Percentiles rank a stretch among this genome's conserved stretches.
These are phyloP conservation scores for Scorias spongiosa DNA, from an alignment of 2,329 filamentous ascomycete genomes.

Conservation along the genomic window DNA sequence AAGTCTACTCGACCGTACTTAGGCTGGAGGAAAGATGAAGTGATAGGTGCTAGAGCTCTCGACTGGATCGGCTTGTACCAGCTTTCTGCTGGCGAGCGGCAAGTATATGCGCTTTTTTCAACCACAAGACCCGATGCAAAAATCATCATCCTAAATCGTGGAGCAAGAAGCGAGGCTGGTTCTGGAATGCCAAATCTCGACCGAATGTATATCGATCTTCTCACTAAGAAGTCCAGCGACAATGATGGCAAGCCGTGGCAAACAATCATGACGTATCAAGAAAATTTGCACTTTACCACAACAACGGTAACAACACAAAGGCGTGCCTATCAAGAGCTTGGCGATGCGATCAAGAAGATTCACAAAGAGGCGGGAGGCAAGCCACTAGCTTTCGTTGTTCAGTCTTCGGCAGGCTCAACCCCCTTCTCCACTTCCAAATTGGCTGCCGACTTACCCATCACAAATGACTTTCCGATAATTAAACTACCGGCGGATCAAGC, in stretches of 20 bases:
- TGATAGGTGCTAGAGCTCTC: conserved; percentile 40
- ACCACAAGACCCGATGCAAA: conserved; percentile 66
- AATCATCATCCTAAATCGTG: conserved; percentile 71
- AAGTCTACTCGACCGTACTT: conserved; percentile 61
- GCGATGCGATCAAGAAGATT: conserved; percentile 80
- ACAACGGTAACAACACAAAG: conserved; percentile 78
- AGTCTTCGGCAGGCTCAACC: conserved; percentile 23
- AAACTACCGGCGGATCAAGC: conserved; percentile 66
- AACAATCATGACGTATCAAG: conserved; percentile 73
- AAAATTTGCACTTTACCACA: conserved; percentile 70
- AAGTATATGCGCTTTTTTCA: conserved; percentile 89
- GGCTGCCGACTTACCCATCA: conserved; percentile 66
- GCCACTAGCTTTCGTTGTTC: conserved; percentile 63
- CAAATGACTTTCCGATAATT: conserved; percentile 73
- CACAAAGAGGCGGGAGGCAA: conserved; percentile 70
- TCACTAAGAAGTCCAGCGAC: conserved; percentile 50
- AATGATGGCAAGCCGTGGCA: conserved; percentile 58
- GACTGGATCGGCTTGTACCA: conserved; percentile 89
- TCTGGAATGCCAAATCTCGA: conserved; percentile 71
- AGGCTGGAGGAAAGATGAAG: conserved; percentile 23
- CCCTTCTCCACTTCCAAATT: conserved; percentile 72
- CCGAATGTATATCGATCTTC: conserved; percentile 69
- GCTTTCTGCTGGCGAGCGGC: conserved; percentile 74
- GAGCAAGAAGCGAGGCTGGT: conserved; percentile 53
- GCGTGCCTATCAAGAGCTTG: conserved; percentile 76